Percentiles rank a stretch among this genome's conserved stretches.
These are phyloP conservation scores for Aspergillus affinis DNA, from an alignment of 495 filamentous ascomycete species.

Conservation along the genomic window DNA sequence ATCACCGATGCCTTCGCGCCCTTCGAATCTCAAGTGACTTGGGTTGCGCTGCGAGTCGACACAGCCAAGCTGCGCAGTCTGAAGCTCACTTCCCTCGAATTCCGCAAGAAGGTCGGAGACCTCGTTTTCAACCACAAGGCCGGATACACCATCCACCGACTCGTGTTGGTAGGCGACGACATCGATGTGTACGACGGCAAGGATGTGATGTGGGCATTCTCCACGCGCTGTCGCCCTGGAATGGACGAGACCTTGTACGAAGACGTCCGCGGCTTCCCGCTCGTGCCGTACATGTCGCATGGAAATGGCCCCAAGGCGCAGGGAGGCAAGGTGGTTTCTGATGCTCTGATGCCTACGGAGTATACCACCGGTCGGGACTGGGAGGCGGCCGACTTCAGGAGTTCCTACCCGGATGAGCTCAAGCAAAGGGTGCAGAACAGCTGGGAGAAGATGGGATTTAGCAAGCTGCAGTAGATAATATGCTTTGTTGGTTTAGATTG, in stretches of 20 bases:
- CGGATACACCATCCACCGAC: conserved; percentile 38
- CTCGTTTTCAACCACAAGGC: conserved; percentile 39
- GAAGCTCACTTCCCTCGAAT: conserved; percentile 31
- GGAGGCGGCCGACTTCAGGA: conserved; percentile 30
- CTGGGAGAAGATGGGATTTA: conserved; percentile 32
- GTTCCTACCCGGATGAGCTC: conserved; percentile 31
- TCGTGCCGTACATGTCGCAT: conserved; percentile 42
- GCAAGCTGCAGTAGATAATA: conserved; percentile 18
- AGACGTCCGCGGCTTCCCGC: conserved; percentile 37
- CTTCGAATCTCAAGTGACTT: conserved; percentile 42
- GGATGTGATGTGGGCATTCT: conserved; percentile 46
- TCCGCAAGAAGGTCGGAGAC: conserved; percentile 32
- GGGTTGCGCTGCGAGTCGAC: conserved; percentile 40
- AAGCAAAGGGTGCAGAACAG: conserved; percentile 31
- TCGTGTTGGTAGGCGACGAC: conserved; percentile 40
- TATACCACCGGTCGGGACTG: conserved; percentile 34
- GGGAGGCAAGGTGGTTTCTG: conserved; percentile 40
- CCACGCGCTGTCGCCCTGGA: conserved; percentile 38
- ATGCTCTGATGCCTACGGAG: conserved; percentile 33
- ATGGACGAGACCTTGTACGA: conserved; percentile 39
- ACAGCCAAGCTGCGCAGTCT: conserved; percentile 28
- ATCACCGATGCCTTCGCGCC: conserved; percentile 38
- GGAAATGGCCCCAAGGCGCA: conserved; percentile 23
- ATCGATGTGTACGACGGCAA: conserved; percentile 38
- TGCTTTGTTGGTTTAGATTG: not conserved